These are phyloP conservation scores for Penicillium oxalicum DNA, from an alignment of 2,329 filamentous ascomycete species.

Conservation along the genomic window DNA sequence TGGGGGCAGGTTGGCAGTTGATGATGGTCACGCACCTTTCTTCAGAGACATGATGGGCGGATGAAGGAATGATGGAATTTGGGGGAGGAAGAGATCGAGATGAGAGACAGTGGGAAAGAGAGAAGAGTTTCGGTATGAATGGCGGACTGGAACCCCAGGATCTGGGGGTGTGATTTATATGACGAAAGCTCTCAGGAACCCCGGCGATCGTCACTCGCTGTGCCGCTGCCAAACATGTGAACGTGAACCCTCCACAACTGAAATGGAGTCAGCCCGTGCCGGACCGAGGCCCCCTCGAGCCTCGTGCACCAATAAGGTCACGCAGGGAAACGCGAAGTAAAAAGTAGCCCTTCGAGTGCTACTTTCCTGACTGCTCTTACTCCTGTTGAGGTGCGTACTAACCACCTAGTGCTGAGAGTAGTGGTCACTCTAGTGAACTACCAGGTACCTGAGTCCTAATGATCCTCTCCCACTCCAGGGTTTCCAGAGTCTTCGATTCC, in stretches of 20 bases:
- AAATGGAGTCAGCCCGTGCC: not conserved
- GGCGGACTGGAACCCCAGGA: too few relatives aligned
- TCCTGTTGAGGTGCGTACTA: too few relatives aligned
- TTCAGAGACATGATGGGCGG: slow-evolving; percentile 61
- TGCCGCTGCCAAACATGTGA: slow-evolving; percentile 20
- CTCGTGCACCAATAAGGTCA: slow-evolving; percentile 2
- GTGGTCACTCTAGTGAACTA: too few relatives aligned
- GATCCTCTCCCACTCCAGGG: too few relatives aligned
- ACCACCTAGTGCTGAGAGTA: too few relatives aligned
- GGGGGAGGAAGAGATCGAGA: not conserved
- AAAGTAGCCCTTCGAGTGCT: too few relatives aligned
- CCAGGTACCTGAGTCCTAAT: too few relatives aligned
- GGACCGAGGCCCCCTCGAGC: slow-evolving; percentile 17
- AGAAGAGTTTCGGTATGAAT: not conserved
- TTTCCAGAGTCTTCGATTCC: not conserved
- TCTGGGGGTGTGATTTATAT: slow-evolving; percentile 14
- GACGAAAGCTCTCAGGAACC: slow-evolving; percentile 14
- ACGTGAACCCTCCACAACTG: slow-evolving; percentile 1
- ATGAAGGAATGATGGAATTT: not conserved
- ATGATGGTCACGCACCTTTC: slow-evolving; percentile 51
- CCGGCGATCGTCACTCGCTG: not conserved
- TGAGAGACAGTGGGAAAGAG: not conserved
- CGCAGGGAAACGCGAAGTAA: too few relatives aligned
- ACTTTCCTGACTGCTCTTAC: too few relatives aligned
- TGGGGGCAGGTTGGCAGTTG: not conserved